phyloP scores from a whole-genome alignment of 2,329 filamentous ascomycete genomes.

The Ophiostoma pallidulum region DNA sequence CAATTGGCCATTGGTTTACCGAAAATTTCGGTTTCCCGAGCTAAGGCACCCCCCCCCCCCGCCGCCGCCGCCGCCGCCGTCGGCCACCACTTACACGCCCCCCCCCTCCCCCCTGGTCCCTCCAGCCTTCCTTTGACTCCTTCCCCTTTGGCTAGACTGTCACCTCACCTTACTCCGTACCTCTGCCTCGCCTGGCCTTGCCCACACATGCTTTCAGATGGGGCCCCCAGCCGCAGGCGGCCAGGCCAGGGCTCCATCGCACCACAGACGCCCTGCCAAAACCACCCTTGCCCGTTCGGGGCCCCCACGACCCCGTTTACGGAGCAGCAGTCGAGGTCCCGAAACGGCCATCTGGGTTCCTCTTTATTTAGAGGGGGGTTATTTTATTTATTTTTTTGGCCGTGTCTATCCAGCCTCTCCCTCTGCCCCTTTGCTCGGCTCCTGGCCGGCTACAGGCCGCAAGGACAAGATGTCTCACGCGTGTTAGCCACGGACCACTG shows the following conservation, averaged over 20 bases:
- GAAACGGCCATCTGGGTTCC: too few species aligned
- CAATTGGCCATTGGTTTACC: conserved; percentile 6
- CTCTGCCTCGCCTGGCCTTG: neutral
- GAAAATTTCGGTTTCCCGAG: conserved; percentile 5
- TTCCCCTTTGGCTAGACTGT: too few species aligned
- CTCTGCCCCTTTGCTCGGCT: too few species aligned
- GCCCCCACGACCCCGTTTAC: too few species aligned
- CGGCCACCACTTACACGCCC: conserved; percentile 4
- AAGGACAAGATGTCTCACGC: neutral
- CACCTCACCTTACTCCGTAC: neutral
- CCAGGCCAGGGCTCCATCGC: neutral
- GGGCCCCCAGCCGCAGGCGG: neutral
- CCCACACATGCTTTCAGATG: neutral
- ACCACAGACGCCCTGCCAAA: neutral
- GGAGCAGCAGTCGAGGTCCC: too few species aligned
- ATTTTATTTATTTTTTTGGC: neutral
- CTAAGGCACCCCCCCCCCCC: neutral
- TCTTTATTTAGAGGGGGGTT: too few species aligned
- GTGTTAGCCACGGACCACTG: too few species aligned
- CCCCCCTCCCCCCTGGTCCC: too few species aligned
- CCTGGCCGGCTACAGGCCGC: conserved; percentile 6
- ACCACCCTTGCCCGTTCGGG: neutral
- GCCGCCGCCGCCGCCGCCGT: too few species aligned
- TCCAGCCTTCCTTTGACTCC: neutral
- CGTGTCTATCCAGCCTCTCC: too few species aligned